A percentile compares a stretch with the other conserved stretches of the same genome.
Conservation (phyloP, 257 asterid genomes). For the Schizonepeta tenuifolia region DNA sequence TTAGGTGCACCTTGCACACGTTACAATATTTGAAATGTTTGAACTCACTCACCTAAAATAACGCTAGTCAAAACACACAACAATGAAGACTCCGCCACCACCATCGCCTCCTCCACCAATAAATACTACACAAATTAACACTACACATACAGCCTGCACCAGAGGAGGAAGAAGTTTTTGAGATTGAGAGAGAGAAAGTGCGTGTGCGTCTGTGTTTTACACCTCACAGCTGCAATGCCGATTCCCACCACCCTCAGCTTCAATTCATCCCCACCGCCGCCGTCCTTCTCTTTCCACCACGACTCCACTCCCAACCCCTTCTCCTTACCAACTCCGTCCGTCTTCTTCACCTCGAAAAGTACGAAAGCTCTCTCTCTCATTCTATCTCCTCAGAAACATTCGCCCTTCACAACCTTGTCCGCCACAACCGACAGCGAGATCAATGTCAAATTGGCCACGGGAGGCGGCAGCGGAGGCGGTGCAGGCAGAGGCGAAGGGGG, state of each 20-base stretch:
- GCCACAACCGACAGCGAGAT: constrained; percentile 37
- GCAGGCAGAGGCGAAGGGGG: constrained; percentile 44
- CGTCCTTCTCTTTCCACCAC: constrained; percentile 32
- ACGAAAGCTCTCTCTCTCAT: constrained; percentile 20
- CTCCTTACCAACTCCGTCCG: constrained; percentile 21
- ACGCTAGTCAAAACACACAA: constrained; percentile 5
- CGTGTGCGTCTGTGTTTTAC: too few species aligned
- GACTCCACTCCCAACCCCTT: constrained; percentile 15
- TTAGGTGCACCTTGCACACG: constrained; percentile 24
- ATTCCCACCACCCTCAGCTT: constrained; percentile 43
- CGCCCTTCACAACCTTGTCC: constrained; percentile 34
- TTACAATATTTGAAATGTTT: background rate
- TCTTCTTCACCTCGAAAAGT: constrained; percentile 29
- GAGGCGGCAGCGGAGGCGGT: constrained; percentile 40
- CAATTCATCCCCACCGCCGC: constrained; percentile 32
- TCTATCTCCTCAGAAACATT: constrained; percentile 27
- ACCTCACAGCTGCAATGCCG: constrained; percentile 35
- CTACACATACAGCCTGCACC: background rate
- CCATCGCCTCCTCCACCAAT: constrained; percentile 33
- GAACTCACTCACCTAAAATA: constrained; percentile 24
- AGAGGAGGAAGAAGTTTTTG: background rate
- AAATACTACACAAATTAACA: background rate
- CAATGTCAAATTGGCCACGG: constrained; percentile 32
- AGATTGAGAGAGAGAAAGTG: background rate
- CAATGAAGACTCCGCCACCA: constrained; percentile 41